Evolutionary conservation across 2,329 filamentous ascomycete genomes (phyloP).

Genomic region (Aspergillus phoenicis): DNA sequence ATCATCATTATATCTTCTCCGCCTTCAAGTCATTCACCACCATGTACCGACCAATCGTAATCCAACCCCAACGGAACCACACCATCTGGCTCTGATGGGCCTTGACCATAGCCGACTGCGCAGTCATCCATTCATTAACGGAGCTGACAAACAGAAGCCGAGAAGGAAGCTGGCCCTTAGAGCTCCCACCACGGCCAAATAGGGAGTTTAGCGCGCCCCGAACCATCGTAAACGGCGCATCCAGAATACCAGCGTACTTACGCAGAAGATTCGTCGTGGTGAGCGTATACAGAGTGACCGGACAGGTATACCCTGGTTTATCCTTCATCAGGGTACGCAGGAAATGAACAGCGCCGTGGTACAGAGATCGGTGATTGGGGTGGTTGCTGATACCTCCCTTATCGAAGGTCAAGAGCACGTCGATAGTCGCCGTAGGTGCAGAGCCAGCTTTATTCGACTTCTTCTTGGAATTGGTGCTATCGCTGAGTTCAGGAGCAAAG

Average conservation of each 20-base stretch:
- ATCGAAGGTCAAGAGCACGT: constrained; percentile 90
- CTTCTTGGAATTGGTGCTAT: constrained; percentile 31
- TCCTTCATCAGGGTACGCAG: constrained; percentile 66
- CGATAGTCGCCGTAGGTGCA: constrained; percentile 63
- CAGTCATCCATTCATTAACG: constrained; percentile 64
- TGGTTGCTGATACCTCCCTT: constrained; percentile 78
- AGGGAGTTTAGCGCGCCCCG: constrained; percentile 51
- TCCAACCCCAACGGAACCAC: constrained; percentile 98
- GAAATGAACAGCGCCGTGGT: constrained; percentile 77
- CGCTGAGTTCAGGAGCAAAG: constrained; percentile 68
- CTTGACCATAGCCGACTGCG: constrained; percentile 82
- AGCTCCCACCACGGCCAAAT: constrained; percentile 22
- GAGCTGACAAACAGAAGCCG: constrained; percentile 72
- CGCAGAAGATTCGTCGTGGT: constrained; percentile 70
- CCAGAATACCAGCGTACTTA: constrained; percentile 80
- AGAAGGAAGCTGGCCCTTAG: constrained; percentile 57
- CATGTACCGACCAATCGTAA: constrained; percentile 90
- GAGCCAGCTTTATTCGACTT: constrained; percentile 29
- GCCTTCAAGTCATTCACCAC: constrained; percentile 81
- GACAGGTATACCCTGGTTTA: constrained; percentile 65
- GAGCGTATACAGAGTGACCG: constrained; percentile 84
- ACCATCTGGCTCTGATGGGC: constrained; percentile 96
- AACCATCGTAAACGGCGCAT: constrained; percentile 71
- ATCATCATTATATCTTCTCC: constrained; percentile 49
- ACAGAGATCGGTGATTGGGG: constrained; percentile 90